Evolutionary conservation across 768 basidiomycete species (phyloP).

Genomic region (Kwoniella sp.): DNA sequence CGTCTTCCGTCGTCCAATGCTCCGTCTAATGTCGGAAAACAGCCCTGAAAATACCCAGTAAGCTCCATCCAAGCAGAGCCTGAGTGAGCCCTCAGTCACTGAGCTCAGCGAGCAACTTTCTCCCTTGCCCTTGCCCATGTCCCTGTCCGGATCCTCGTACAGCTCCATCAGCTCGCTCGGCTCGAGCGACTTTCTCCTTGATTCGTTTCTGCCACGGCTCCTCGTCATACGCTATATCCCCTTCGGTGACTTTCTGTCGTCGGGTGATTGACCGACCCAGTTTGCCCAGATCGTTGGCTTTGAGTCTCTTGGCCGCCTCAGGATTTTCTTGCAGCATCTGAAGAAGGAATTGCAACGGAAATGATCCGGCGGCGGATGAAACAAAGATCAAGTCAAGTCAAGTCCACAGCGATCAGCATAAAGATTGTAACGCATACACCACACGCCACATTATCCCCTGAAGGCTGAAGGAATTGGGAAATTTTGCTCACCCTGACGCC

Average conservation of each 20-base stretch:
- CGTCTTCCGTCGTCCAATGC: too few species aligned
- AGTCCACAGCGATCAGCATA: neutral
- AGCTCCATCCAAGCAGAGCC: too few species aligned
- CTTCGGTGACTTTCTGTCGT: slow-evolving; percentile 10
- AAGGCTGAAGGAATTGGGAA: too few species aligned
- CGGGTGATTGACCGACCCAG: slow-evolving; percentile 10
- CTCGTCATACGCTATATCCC: slow-evolving; percentile 27
- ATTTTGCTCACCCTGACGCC: slow-evolving; percentile 42
- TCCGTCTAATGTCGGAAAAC: too few species aligned
- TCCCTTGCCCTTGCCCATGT: neutral
- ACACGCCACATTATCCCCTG: too few species aligned
- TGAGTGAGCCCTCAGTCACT: slow-evolving; percentile 42
- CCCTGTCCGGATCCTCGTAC: neutral
- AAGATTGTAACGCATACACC: too few species aligned
- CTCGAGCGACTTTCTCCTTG: slow-evolving; percentile 18
- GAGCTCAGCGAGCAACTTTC: slow-evolving; percentile 33
- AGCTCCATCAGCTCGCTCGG: neutral
- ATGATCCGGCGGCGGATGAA: neutral
- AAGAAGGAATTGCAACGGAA: neutral
- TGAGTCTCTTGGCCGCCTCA: slow-evolving; percentile 34
- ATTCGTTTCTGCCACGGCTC: slow-evolving; percentile 45
- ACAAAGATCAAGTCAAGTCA: too few species aligned
- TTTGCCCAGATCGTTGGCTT: slow-evolving; percentile 50
- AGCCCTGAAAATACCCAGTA: too few species aligned
- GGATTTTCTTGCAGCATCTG: slow-evolving; percentile 43